Conservation (phyloP, 2,329 filamentous ascomycete genomes). For the Talaromyces verruculosus region DNA sequence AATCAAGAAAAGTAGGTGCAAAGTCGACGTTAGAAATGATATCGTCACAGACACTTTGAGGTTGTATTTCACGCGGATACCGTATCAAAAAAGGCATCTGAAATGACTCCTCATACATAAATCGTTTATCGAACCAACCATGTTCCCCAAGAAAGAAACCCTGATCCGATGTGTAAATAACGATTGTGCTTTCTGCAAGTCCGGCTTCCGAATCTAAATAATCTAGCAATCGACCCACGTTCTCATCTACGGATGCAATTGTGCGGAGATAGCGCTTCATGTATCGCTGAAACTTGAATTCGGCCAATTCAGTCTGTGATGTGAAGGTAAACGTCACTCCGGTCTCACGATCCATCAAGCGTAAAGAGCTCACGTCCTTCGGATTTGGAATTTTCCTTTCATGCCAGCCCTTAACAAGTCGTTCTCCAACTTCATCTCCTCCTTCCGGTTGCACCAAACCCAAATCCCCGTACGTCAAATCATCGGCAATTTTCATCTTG, state of each 20-base stretch:
- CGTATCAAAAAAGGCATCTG: constrained; percentile 57
- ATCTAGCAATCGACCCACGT: constrained; percentile 51
- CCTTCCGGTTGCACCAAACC: constrained; percentile 56
- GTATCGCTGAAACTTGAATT: constrained; percentile 59
- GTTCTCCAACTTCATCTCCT: constrained; percentile 41
- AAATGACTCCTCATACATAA: constrained; percentile 60
- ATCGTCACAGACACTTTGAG: constrained; percentile 46
- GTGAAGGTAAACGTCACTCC: constrained; percentile 46
- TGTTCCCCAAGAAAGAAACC: constrained; percentile 60
- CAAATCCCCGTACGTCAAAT: constrained; percentile 52
- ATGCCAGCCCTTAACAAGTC: constrained; percentile 28
- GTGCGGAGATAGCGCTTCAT: constrained; percentile 57
- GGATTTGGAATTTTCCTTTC: constrained; percentile 45
- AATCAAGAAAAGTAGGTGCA: constrained; percentile 52
- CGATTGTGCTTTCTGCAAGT: constrained; percentile 50
- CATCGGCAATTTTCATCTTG: constrained; percentile 55
- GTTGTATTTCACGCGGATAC: constrained; percentile 46
- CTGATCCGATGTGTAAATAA: constrained; percentile 57
- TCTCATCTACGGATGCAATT: constrained; percentile 56
- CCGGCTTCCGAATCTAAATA: constrained; percentile 43
- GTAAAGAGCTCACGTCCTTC: constrained; percentile 30
- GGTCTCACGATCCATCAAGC: constrained; percentile 49
- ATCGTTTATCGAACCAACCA: constrained; percentile 60
- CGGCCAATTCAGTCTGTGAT: constrained; percentile 42
- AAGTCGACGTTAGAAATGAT: constrained; percentile 59